A percentile compares a stretch with the other conserved stretches of the same genome.
Evolutionary conservation across 441 rosid species (phyloP).

Genomic region (Adansonia madagascariensis): DNA sequence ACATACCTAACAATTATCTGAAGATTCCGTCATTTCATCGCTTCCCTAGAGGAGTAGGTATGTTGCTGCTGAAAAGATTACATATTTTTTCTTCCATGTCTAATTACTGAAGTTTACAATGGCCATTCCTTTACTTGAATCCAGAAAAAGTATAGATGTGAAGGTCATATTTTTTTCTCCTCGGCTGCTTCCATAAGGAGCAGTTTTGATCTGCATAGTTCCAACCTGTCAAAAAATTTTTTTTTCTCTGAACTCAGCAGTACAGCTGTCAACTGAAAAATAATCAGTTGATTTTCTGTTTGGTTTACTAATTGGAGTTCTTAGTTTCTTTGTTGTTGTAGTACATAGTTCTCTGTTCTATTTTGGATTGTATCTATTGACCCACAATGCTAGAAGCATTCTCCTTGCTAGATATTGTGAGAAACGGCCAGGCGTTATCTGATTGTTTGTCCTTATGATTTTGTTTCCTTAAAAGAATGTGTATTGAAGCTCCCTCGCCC

Average conservation of each 20-base stretch:
- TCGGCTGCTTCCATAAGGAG: not conserved
- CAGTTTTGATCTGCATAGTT: not conserved
- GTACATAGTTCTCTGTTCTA: not conserved
- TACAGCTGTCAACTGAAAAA: not conserved
- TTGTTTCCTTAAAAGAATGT: not conserved
- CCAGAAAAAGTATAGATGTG: not conserved
- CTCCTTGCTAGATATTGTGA: not conserved
- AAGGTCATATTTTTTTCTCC: not conserved
- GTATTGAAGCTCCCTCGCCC: not conserved
- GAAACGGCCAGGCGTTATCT: not conserved
- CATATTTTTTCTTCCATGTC: slow-evolving; percentile 5
- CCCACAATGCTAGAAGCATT: not conserved
- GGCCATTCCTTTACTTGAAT: not conserved
- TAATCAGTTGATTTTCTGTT: not conserved
- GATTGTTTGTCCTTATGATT: not conserved
- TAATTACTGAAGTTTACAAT: not conserved
- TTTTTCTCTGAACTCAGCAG: not conserved
- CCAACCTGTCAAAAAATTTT: no score
- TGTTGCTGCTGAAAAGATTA: not conserved
- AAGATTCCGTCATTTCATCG: slow-evolving; percentile 1
- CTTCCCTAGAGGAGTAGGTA: not conserved
- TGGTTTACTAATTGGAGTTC: not conserved
- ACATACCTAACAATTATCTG: not conserved
- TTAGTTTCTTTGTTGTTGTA: no score
- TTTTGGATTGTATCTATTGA: not conserved